Base-by-base conservation (phyloP, 2,329 filamentous ascomycete genomes). In the Aureobasidium sp. region DNA sequence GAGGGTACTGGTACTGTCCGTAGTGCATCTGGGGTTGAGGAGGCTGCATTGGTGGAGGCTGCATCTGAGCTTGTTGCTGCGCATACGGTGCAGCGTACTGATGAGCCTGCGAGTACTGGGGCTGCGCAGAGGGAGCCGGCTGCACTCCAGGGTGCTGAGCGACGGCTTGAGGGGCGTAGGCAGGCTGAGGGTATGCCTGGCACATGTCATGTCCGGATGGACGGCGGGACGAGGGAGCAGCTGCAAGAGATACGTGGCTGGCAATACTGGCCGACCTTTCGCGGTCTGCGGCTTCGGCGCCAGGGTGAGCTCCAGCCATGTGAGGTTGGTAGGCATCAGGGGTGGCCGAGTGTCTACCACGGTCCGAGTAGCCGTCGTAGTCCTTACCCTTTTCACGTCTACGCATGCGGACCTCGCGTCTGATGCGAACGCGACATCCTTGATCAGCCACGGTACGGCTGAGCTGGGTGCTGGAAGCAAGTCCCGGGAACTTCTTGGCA, bases 401-500 rank as follows among this genome's bases (percentile, higher is more conserved):
- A 74, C 91, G 86, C 89, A 96, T 95, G 61, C 91, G 86, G 7
- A 95, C 90, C 75, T 97, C 94, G 64, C 94, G 89, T 60, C 94
- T 85, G 69, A 99, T 99, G 47, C 94, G 88, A 29, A 99, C 94
- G 66, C 93, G 90, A 74, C 94, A 97, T 61, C 94, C 94, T 75
- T 99, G 94, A 74, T 99, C 93, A 19, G 93, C 92, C 45, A 99
- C 91, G 37, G 90, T 88, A 64, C 92, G 88, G 75, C 92, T 96
- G 53, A 97, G 79, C 13, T 83, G 79, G 0, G 94, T 99, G 76
- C 91, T 96, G 73, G 94, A 90, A 46, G 89, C 87, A 62, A 97
- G 78, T 19, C 93, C 94, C 17, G 94, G 94, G 77, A 99, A 99
- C 78, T 96, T 97, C 85, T 97, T 99, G 55, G 94, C 94, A 68